Evolutionary conservation across 148 eudicot species (phyloP), one percentile per base, ranked within the genome.

Genomic region (Chenopodium formosanum): DNA sequence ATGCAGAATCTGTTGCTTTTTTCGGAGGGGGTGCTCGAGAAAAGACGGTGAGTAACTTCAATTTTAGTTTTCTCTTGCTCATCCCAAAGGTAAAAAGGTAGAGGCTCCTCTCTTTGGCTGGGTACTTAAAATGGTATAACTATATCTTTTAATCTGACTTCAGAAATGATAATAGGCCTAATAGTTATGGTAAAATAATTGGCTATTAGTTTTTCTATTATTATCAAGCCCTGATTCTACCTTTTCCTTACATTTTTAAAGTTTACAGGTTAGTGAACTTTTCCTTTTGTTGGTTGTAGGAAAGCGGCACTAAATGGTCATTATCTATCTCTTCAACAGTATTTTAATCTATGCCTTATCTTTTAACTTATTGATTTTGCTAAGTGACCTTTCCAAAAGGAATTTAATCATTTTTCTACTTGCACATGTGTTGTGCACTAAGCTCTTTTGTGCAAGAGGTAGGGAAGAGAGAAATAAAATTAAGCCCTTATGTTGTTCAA

Each of bases 1-100:
- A 95, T 91, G 97, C 99, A 40, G 99, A 95, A 86, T 93, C 97
- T 67, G 92, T 95, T 81, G 99, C 99, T 78, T 95, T 95, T 87
- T 95, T 95, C 83, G 99, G 99, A 27, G 99, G 99, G 75, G 99
- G 99, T 77, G 89, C 94, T 46, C 87, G 99, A 80, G 97, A 95
- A 88, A 95, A 89, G 86, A 91, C 89, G 89, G 99, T 93, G 88
- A 72, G 88, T 84, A 68, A 75, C 73, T 81, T 74, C 27, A 44
- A 29, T 69, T 50, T 58, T 65, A 65, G 50, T 47, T 75, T 81
- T 37, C 46, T 66, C 66, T 68, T 72, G 47, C 53, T 47, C 19
- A 44, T 46, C 8, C 69, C 31, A 44, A 46, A 72, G 0, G 11
- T n/a, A 46, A 46, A 46, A 22, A 23, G 25, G 4, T 17, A 46